Evolutionary conservation across 2,329 filamentous ascomycete genomes (phyloP), one percentile per base, ranked within the genome.

Genomic region (Aspergillus sp.): DNA sequence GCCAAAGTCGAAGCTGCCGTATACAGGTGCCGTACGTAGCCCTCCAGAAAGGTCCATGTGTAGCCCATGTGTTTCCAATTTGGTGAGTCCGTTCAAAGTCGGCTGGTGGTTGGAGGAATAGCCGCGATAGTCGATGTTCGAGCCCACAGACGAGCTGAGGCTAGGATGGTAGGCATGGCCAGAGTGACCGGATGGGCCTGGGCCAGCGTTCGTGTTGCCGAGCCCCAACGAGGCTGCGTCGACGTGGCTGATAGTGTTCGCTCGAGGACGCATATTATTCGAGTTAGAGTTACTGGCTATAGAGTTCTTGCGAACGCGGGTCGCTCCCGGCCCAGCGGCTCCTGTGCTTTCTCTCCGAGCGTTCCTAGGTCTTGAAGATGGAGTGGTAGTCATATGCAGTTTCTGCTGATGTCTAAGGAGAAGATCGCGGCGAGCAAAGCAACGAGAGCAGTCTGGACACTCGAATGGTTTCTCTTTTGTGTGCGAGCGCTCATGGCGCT

Each of bases 381-480:
- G 91, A 0, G 93, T 93, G 13, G 92, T 91, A 28, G 92, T 92
- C 84, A 96, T 92, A 76, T 99, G 95, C 52, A 99, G 86, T 83
- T 99, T 99, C 83, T 99, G 95, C 84, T 99, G 95, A 79, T 99
- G 95, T 62, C 95, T 88, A 68, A 99, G 82, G 59, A 99, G 85
- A 68, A 99, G 80, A 78, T 99, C 95, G 68, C 95, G 88, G 64
- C 95, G 88, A 63, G 95, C 95, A 79, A 99, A 99, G 80, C 95
- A 98, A 79, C 95, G 84, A 43, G 92, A 86, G 79, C 95, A 99
- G 77, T 98, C 92, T 30, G 92, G 92, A 72, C 95, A 99, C 79
- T 97, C 93, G 71, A 99, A 99, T 1, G 95, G 95, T 83, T 99
- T 99, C 81, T 99, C 93, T 77, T 99, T 97, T 49, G 93, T 97